Evolutionary conservation across 768 basidiomycete genomes (phyloP).

Genomic region (Leccinum arenicola): DNA sequence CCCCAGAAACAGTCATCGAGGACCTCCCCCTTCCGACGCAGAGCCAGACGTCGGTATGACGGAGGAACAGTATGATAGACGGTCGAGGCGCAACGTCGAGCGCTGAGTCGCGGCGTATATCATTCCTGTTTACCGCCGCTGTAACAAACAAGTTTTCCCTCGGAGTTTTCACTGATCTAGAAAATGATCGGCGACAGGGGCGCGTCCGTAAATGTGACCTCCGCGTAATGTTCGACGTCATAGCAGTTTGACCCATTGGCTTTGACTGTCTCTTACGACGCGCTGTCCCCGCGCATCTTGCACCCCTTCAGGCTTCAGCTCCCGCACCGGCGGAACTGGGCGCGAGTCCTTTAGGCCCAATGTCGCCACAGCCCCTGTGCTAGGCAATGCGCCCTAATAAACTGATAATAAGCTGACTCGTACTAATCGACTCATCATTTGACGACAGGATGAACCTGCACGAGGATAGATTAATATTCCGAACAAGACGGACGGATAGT

Average conservation of each 20-base stretch:
- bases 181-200: neutral
- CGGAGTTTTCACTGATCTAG: too few species aligned
- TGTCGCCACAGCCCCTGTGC: neutral
- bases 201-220: neutral
- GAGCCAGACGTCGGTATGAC: constrained; percentile 35
- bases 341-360: constrained; percentile 30
- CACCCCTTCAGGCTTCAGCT: constrained; percentile 5
- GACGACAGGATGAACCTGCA: constrained; percentile 52
- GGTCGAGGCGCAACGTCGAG: constrained; percentile 64
- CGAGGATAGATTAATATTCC: constrained; percentile 33
- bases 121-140: constrained; percentile 45
- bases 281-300: constrained; percentile 28
- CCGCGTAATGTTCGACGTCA: constrained; percentile 6
- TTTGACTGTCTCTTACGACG: constrained; percentile 46
- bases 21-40: too few species aligned
- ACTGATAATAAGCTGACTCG: neutral
- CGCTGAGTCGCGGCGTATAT: constrained; percentile 83
- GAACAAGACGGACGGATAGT: too few species aligned
- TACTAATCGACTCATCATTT: neutral
- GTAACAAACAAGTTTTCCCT: too few species aligned
- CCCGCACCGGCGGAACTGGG: constrained; percentile 8
- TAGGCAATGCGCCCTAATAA: constrained; percentile 11
- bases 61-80: constrained; percentile 61
- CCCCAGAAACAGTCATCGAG: too few species aligned
- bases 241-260: constrained; percentile 32